Conservation (phyloP, 345 rosid species). For the Hibiscus tridactylites region DNA sequence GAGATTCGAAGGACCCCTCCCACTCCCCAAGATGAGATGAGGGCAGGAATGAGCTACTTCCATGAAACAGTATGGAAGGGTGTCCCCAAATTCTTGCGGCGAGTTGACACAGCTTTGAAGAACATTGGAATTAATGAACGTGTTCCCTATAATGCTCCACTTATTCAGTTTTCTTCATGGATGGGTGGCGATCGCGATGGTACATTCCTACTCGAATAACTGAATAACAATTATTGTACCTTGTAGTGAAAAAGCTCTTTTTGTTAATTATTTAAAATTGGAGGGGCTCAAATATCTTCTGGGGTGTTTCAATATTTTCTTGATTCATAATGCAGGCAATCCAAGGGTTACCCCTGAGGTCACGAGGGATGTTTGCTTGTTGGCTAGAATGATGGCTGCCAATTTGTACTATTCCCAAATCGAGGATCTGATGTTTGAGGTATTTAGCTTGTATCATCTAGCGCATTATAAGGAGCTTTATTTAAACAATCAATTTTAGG, state of each 20-base stretch:
- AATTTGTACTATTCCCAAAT: conserved; percentile 86
- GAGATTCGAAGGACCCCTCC: conserved; percentile 98
- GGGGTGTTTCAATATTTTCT: background rate
- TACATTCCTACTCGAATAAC: conserved; percentile 20
- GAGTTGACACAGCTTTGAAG: conserved; percentile 95
- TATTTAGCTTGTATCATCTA: conserved; percentile 8
- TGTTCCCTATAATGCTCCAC: conserved; percentile 95
- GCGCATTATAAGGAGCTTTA: conserved; percentile 6
- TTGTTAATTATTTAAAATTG: background rate
- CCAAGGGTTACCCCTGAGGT: conserved; percentile 99
- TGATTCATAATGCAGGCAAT: conserved; percentile 48
- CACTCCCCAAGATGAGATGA: conserved; percentile 99
- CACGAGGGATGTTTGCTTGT: conserved; percentile 93
- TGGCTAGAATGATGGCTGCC: conserved; percentile 99
- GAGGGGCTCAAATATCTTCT: background rate
- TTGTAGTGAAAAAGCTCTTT: background rate
- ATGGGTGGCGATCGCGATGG: conserved; percentile 99
- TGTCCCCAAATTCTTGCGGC: conserved; percentile 94
- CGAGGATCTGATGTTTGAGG: conserved; percentile 99
- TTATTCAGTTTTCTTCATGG: conserved; percentile 98
- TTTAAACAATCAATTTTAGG: background rate
- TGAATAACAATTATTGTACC: background rate
- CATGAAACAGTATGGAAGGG: conserved; percentile 99
- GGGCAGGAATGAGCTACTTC: conserved; percentile 99
- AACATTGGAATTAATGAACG: conserved; percentile 90